phyloP scores from a whole-genome alignment of 345 rosid genomes.

The Arabis alpina region DNA sequence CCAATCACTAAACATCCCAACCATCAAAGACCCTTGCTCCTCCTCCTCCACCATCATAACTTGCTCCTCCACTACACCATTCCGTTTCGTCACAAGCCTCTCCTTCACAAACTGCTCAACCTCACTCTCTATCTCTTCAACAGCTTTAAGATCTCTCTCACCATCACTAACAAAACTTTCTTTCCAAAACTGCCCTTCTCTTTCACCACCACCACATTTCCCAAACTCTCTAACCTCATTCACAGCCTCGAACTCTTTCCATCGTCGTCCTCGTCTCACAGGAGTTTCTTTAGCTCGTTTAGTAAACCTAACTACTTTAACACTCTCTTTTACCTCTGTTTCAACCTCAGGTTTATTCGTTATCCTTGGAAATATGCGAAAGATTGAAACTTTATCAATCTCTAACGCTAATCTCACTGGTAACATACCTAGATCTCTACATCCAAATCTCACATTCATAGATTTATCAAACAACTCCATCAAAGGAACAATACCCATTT shows the following conservation, averaged over 20 bases:
- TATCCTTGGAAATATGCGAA: constrained; percentile 67
- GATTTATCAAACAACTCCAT: constrained; percentile 80
- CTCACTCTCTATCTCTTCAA: constrained; percentile 62
- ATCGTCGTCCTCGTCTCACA: constrained; percentile 64
- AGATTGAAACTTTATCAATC: constrained; percentile 63
- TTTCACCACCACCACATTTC: constrained; percentile 56
- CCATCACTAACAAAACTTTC: constrained; percentile 65
- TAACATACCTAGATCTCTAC: constrained; percentile 57
- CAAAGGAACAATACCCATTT: constrained; percentile 72
- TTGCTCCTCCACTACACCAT: constrained; percentile 70
- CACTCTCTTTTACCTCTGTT: constrained; percentile 61
- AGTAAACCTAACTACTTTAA: constrained; percentile 77
- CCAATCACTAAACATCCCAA: constrained; percentile 70
- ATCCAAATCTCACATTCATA: constrained; percentile 60
- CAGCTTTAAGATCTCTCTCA: constrained; percentile 76
- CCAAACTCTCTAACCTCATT: constrained; percentile 68
- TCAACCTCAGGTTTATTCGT: constrained; percentile 76
- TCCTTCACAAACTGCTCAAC: constrained; percentile 79
- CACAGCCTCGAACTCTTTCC: constrained; percentile 65
- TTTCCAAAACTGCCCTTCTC: constrained; percentile 68
- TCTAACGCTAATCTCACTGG: constrained; percentile 76
- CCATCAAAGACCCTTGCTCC: constrained; percentile 67
- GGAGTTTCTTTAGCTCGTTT: constrained; percentile 74
- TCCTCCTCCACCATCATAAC: constrained; percentile 54
- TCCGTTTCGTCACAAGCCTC: constrained; percentile 73